These are phyloP conservation scores for Scedosporium minutisporum DNA, from an alignment of 2,329 filamentous ascomycete genomes.

Conservation along the genomic window DNA sequence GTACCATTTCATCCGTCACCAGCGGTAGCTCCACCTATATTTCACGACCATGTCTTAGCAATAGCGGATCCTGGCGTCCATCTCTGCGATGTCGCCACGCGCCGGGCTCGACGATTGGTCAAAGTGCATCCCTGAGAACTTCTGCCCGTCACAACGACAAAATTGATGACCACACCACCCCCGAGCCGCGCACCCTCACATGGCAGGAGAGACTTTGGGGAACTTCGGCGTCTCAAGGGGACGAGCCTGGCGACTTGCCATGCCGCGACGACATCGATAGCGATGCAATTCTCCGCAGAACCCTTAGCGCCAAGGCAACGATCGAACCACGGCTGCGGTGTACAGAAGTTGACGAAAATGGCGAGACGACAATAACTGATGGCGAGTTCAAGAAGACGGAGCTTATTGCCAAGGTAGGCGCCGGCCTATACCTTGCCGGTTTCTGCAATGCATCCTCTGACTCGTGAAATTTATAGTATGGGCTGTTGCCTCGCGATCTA, in stretches of 20 bases:
- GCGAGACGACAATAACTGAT: constrained; percentile 84
- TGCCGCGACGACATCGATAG: constrained; percentile 45
- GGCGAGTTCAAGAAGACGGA: constrained; percentile 97
- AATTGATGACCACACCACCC: constrained; percentile 13
- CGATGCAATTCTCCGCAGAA: constrained; percentile 43
- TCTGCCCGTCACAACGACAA: constrained; percentile 11
- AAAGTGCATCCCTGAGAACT: neutral
- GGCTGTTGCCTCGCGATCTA: constrained; percentile 83
- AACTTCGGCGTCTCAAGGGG: constrained; percentile 23
- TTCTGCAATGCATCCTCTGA: constrained; percentile 5
- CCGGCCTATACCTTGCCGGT: neutral
- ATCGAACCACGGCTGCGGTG: constrained; percentile 82
- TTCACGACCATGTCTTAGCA: neutral
- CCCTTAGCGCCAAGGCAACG: constrained; percentile 64
- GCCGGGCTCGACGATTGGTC: neutral
- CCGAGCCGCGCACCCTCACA: constrained; percentile 18
- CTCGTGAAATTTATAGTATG: constrained; percentile 52
- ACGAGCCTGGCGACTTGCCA: constrained; percentile 49
- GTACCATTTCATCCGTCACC: no score
- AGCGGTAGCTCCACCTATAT: neutral
- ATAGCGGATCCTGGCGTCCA: neutral
- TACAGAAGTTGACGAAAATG: constrained; percentile 88
- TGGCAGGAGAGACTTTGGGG: constrained; percentile 44
- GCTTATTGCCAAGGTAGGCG: constrained; percentile 75
- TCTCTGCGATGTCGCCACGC: neutral